These are phyloP conservation scores for Naganishia randhawae DNA, from an alignment of 768 basidiomycete species.

Conservation along the genomic window DNA sequence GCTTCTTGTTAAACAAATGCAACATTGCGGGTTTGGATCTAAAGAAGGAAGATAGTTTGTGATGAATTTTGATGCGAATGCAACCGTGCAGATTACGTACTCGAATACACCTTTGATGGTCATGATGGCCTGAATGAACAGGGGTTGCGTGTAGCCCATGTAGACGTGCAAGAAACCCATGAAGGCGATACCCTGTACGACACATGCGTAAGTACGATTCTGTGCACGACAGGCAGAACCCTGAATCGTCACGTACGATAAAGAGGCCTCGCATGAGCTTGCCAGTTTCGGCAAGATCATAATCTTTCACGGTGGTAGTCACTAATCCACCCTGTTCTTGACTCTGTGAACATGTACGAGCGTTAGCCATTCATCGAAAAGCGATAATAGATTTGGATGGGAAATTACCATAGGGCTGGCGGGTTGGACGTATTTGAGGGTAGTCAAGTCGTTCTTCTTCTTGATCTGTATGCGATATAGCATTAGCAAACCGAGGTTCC, in stretches of 20 bases:
- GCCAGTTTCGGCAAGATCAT: conserved; percentile 81
- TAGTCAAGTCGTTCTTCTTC: conserved; percentile 89
- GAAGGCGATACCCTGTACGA: conserved; percentile 65
- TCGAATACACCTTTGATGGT: conserved; percentile 87
- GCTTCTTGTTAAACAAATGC: conserved; percentile 70
- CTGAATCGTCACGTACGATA: conserved; percentile 38
- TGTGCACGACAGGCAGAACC: conserved; percentile 49
- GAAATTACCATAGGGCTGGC: conserved; percentile 62
- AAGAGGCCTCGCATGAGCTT: conserved; percentile 57
- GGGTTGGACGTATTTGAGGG: conserved; percentile 90
- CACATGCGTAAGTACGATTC: neutral
- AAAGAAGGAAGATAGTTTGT: neutral
- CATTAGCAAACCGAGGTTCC: neutral
- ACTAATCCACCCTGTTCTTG: conserved; percentile 68
- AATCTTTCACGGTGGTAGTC: conserved; percentile 89
- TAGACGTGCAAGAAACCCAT: conserved; percentile 91
- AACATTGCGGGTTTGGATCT: conserved; percentile 56
- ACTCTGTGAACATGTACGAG: neutral
- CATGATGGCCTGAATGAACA: conserved; percentile 94
- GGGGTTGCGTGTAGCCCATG: conserved; percentile 90
- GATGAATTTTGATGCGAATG: neutral
- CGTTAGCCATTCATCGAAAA: conserved; percentile 14
- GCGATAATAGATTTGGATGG: conserved; percentile 49
- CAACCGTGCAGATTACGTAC: conserved; percentile 58
- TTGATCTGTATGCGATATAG: conserved; percentile 62